Evolutionary conservation across 805 yeast genomes (phyloP).

Genomic region (Zygosaccharomyces siamensis): DNA sequence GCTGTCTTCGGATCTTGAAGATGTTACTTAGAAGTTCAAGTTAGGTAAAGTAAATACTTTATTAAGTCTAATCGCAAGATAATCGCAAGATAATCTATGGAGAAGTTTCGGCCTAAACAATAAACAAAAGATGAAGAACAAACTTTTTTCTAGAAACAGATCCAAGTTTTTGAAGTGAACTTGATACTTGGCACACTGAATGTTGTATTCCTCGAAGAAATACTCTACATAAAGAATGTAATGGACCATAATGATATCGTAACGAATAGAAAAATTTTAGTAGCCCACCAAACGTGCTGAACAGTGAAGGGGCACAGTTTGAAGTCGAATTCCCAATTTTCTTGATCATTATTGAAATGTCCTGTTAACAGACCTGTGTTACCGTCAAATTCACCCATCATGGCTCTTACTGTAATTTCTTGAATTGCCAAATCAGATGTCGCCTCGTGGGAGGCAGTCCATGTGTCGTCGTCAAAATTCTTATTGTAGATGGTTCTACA

Average conservation of each 20-base stretch:
- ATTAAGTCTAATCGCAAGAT: not conserved
- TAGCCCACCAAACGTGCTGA: slow-evolving; percentile 96
- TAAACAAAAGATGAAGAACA: slow-evolving; percentile 5
- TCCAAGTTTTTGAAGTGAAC: not conserved
- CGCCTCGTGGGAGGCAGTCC: slow-evolving; percentile 54
- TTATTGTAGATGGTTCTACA: slow-evolving; percentile 67
- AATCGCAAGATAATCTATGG: not conserved
- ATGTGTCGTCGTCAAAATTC: slow-evolving; percentile 38
- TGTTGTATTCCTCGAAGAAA: not conserved
- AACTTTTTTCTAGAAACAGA: not conserved
- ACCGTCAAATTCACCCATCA: slow-evolving; percentile 97
- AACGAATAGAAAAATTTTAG: slow-evolving; percentile 50
- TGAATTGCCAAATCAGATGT: slow-evolving; percentile 39
- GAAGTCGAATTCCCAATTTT: slow-evolving; percentile 63
- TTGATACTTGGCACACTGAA: too few species aligned
- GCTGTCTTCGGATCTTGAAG: not conserved
- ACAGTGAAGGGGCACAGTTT: slow-evolving; percentile 73
- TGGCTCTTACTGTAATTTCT: slow-evolving; percentile 82
- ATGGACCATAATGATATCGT: slow-evolving; percentile 39
- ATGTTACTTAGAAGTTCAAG: not conserved
- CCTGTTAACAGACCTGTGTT: slow-evolving; percentile 84
- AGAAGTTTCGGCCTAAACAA: slow-evolving; percentile 9
- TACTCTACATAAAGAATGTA: slow-evolving; percentile 8
- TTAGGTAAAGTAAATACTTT: not conserved
- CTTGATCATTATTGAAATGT: slow-evolving; percentile 41